Percentiles rank a stretch among this genome's conserved stretches.
phyloP scores from a whole-genome alignment of 768 basidiomycete species.

The Russula dissimulans region DNA sequence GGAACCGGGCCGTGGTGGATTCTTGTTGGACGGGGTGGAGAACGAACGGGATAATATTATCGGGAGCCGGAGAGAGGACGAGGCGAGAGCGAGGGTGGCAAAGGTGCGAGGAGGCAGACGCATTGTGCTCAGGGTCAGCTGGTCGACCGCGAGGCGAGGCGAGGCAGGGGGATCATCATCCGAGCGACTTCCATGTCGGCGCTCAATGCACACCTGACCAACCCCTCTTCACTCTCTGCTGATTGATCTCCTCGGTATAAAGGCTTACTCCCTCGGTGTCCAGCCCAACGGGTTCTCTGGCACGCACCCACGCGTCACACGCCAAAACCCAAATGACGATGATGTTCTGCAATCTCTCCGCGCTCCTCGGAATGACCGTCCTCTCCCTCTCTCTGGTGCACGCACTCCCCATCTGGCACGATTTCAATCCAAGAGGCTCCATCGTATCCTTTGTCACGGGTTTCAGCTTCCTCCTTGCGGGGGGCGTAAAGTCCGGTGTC shows the following conservation, averaged over 20 bases:
- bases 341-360: neutral
- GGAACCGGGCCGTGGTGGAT: too few species aligned
- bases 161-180: too few species aligned
- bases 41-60: neutral
- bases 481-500: neutral
- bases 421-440: neutral
- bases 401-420: neutral
- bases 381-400: neutral
- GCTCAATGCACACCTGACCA: neutral
- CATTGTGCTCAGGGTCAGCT: neutral
- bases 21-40: neutral
- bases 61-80: neutral
- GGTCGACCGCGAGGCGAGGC: neutral
- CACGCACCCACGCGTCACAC: neutral
- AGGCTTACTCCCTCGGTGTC: neutral
- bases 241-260: neutral
- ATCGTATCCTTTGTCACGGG: constrained; percentile 1
- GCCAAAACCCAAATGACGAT: neutral
- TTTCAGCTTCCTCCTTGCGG: neutral
- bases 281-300: too few species aligned
- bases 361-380: neutral
- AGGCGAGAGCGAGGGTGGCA: neutral
- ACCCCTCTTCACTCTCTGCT: neutral
- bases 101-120: neutral
- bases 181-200: too few species aligned